Base-by-base conservation (phyloP, 306 rosid species). In the Argentina anserina region DNA sequence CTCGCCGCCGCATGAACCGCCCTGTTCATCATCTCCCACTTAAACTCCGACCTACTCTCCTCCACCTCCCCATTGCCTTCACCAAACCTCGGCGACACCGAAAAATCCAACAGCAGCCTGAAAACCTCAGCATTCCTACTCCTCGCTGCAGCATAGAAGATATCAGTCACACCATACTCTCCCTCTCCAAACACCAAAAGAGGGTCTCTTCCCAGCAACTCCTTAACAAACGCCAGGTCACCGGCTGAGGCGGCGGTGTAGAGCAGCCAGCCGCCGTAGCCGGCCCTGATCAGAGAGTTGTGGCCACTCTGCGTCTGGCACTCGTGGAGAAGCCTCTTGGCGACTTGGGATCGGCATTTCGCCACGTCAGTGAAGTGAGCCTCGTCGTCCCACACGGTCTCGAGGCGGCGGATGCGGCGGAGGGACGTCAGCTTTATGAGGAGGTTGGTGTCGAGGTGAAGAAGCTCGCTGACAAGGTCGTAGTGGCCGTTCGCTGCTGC, bases 201-300 rank as follows among this genome's bases (percentile, higher is more conserved):
- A 43, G 86, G 90, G 72, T 89, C 85, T 73, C 84, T 87, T 25
- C 34, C 75, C n/a, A 93, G 49, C 80, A 93, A 69, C 10, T 87
- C 90, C 43, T 15, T 45, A 13, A 86, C 92, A 65, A 93, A 93
- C 9, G 10, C 90, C 56, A 86, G 67, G 59, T 93, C 97, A 21
- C 97, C 98, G 3, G 97, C 90, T 0, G 96, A 90, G 11, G 98
- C 98, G 18, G 98, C 98, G 2, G 97, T 90, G 84, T 93, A 93
- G 14, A 93, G 89, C 40, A 93, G 96, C 98, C 98, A 93, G 0
- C 98, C 98, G 1, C 97, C 97, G 50, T 90, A 93, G 45, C 98
- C 97, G n/a, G 97, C 96, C 23, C 96, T 80, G 71, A 90, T 58
- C 33, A 93, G 94, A 47, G 98, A 82, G 79, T 87, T 89, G 2